Base-by-base conservation (phyloP, 2,329 filamentous ascomycete genomes). In the Pseudogymnoascus sp. region DNA sequence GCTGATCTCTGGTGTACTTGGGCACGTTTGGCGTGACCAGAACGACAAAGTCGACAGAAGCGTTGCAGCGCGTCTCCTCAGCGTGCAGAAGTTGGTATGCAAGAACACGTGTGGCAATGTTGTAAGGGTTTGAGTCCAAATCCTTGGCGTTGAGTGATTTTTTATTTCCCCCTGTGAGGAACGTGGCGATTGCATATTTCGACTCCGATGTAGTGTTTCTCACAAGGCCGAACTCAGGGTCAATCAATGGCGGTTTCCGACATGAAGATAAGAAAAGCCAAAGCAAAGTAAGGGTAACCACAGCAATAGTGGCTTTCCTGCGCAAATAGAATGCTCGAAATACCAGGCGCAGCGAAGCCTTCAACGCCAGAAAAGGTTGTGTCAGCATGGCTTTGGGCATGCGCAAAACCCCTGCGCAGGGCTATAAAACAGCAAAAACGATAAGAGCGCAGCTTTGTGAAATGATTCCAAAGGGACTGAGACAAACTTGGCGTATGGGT, bases 41-140 rank as follows among this genome's bases (percentile, higher is more conserved):
- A 8, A 79, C 73, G 41, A 79, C 65, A 64, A 77, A 75, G 9
- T 72, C 70, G 14, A 77, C 75, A 0, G 68, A 65, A 16, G 65
- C 65, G 14, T 71, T 70, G 18, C 70, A 69, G 28, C 70, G 69
- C 2, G 77, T 80, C 8, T 71, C 63, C 0, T 71, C 67, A 18
- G 71, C 73, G 61, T 78, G 75, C 1, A 78, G 69, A 3, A 79
- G 67, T 65, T 79, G 77, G 66, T 78, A 78, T 11, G 72, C 69
- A 9, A 79, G 68, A 49, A 75, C 69, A 4, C 77, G 74, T 0
- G 74, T 70, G 18, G 73, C 73, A 21, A 71, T 68, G 64, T 76
- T 77, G 67, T 79, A 80, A 55, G 71, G 68, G 11, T 55, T 55
- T 33, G 49, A 33, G 63, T 77, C 75, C 25, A 73, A 70, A 5